phyloP scores from a whole-genome alignment of 495 filamentous ascomycete species.

The Halenospora varia region DNA sequence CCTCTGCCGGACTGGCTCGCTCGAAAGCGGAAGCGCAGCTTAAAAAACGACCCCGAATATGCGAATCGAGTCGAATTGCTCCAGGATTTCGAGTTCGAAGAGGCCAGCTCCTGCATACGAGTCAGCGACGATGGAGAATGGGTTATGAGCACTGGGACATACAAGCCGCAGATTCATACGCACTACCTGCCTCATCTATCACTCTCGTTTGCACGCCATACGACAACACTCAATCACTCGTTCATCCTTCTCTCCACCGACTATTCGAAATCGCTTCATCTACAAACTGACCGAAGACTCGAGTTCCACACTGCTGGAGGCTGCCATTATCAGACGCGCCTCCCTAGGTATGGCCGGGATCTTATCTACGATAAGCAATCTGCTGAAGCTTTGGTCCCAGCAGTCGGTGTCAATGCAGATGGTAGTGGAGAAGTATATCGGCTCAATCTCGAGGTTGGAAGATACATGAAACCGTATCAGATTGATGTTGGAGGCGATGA shows the following conservation, averaged over 20 bases:
- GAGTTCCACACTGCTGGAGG: slow-evolving; percentile 93
- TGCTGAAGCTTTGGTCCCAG: slow-evolving; percentile 80
- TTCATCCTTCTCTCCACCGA: slow-evolving; percentile 90
- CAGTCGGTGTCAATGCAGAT: slow-evolving; percentile 81
- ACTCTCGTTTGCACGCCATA: slow-evolving; percentile 89
- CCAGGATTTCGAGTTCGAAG: slow-evolving; percentile 98
- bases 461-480: slow-evolving; percentile 76
- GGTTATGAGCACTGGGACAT: slow-evolving; percentile 92
- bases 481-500: slow-evolving; percentile 86
- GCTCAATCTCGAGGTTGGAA: slow-evolving; percentile 83
- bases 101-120: slow-evolving; percentile 88
- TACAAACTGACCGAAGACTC: slow-evolving; percentile 86
- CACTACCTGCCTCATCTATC: slow-evolving; percentile 92
- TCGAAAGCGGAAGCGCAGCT: slow-evolving; percentile 82
- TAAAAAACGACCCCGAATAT: slow-evolving; percentile 91
- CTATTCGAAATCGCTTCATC: slow-evolving; percentile 90
- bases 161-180: slow-evolving; percentile 96
- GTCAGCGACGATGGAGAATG: slow-evolving; percentile 96
- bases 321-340: slow-evolving; percentile 79
- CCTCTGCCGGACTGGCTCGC: slow-evolving; percentile 94
- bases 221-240: slow-evolving; percentile 86
- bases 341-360: slow-evolving; percentile 91
- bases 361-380: slow-evolving; percentile 79
- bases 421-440: slow-evolving; percentile 89
- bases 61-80: slow-evolving; percentile 90